phyloP scores from a whole-genome alignment of 306 rosid species.

The Lathyrus aphaca region DNA sequence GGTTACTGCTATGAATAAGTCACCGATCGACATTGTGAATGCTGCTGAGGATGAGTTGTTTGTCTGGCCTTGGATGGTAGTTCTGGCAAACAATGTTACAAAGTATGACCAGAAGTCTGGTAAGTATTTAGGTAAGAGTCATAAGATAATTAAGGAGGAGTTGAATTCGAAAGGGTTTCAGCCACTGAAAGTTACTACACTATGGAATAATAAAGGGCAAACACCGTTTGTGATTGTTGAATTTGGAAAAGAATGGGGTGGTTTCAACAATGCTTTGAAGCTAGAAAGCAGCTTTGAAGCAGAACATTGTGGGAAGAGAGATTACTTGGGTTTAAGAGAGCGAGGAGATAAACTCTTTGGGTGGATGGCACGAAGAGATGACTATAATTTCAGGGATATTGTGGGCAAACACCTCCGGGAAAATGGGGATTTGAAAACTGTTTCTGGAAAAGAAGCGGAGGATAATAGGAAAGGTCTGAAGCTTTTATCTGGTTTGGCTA shows the following conservation, averaged over 20 bases:
- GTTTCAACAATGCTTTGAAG: conserved; percentile 63
- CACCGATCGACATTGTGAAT: neutral
- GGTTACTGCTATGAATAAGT: conserved; percentile 2
- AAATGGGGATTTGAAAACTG: conserved; percentile 49
- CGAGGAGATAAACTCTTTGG: conserved; percentile 59
- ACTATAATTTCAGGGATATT: conserved; percentile 24
- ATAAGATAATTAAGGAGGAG: conserved; percentile 59
- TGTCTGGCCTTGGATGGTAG: conserved; percentile 77
- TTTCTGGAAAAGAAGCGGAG: conserved; percentile 51
- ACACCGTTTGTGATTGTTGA: conserved; percentile 71
- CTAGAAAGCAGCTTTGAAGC: conserved; percentile 65
- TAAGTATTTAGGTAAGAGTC: conserved; percentile 59
- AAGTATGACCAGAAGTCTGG: conserved; percentile 47
- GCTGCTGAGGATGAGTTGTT: conserved; percentile 47
- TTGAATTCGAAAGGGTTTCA: conserved; percentile 64
- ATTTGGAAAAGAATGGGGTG: conserved; percentile 66
- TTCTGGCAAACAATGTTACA: conserved; percentile 69
- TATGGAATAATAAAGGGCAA: conserved; percentile 70
- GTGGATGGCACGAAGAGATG: conserved; percentile 59
- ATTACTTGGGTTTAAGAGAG: conserved; percentile 31
- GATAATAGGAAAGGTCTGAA: conserved; percentile 41
- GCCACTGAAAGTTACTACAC: conserved; percentile 63
- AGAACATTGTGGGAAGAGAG: conserved; percentile 58
- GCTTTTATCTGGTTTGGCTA: conserved; percentile 55
- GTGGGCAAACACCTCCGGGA: conserved; percentile 44